Conservation (phyloP, 2,329 filamentous ascomycete species). For the Colletotrichum noveboracense region DNA sequence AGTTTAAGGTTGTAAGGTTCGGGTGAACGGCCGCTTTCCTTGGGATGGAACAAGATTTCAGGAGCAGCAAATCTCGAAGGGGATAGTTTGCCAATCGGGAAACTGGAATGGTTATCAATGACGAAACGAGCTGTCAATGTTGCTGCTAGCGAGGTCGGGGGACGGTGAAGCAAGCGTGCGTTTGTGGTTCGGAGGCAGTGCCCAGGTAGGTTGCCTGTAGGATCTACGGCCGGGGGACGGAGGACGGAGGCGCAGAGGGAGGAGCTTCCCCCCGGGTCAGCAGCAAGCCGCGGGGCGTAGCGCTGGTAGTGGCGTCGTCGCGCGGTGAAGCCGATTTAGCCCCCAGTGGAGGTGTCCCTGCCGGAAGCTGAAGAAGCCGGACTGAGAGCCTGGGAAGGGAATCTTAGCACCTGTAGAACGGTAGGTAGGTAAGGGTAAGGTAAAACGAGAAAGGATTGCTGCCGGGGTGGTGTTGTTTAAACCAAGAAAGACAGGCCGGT, state of each 20-base stretch:
- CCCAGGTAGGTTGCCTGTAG: not conserved
- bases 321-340: not conserved
- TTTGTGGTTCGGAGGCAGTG: not conserved
- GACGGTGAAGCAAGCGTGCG: not conserved
- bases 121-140: not conserved
- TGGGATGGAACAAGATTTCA: not conserved
- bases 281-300: conserved; percentile 2
- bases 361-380: not conserved
- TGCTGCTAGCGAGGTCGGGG: not conserved
- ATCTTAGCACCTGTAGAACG: not conserved
- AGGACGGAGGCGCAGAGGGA: not conserved
- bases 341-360: not conserved
- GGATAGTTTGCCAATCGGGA: not conserved
- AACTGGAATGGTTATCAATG: not conserved
- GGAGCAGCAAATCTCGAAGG: not conserved
- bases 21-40: not conserved
- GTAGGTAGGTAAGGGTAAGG: not conserved
- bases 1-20: conserved; percentile 8
- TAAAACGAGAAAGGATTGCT: not conserved
- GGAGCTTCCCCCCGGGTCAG: not conserved
- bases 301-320: conserved; percentile 2
- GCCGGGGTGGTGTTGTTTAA: not conserved
- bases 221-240: not conserved
- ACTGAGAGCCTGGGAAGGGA: not conserved
- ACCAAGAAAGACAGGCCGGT: not conserved